Base-by-base conservation (phyloP, 768 basidiomycete genomes). In the Collybiopsis confluens region DNA sequence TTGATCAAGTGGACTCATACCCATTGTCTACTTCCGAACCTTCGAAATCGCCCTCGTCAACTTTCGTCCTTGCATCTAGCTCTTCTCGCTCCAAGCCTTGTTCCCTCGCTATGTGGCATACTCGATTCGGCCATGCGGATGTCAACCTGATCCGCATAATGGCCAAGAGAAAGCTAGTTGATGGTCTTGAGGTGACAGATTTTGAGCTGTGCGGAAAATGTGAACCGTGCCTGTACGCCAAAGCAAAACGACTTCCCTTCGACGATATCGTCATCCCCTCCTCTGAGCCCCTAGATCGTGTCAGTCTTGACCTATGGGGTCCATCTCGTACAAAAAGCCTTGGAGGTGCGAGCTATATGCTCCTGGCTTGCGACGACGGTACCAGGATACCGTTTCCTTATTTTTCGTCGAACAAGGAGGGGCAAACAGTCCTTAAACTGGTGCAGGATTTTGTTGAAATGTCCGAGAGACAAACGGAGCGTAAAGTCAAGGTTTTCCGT, bases 261-360 rank as follows among this genome's bases (percentile, higher is more conserved):
- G 55, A 56, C 18, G 41, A 52, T 2, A 30, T 52, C 2, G 48
- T 56, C 3, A 37, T 24, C 15, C 48, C 37, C 0, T 51, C 41
- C 4, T 16, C 28, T 3, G 55, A 56, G 9, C 27, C 42, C 2
- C 43, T 56, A 2, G 50, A 43, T 2, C 26, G 55, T 0, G 43
- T 56, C 6, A 38, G 44, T 37, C 8, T 52, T 7, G 51, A 56
- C 30, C 40, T 52, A 4, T 28, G 40, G 40, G 40, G 16, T 7
- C 16, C 7, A 5, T 42, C 16, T 6, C 6, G 16, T 18, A 23
- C 21, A 23, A 42, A 16, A n/a, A 42, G 40, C 21, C 40, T n/a
- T 5, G 40, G 40, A n/a, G 40, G 40, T 18, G 40, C 40, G 8
- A 7, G 5, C n/a, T 42, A 42, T n/a, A 42, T 42, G 40, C 16